Evolutionary conservation across 345 rosid species (phyloP).

Genomic region (Gossypium rotundifolium): DNA sequence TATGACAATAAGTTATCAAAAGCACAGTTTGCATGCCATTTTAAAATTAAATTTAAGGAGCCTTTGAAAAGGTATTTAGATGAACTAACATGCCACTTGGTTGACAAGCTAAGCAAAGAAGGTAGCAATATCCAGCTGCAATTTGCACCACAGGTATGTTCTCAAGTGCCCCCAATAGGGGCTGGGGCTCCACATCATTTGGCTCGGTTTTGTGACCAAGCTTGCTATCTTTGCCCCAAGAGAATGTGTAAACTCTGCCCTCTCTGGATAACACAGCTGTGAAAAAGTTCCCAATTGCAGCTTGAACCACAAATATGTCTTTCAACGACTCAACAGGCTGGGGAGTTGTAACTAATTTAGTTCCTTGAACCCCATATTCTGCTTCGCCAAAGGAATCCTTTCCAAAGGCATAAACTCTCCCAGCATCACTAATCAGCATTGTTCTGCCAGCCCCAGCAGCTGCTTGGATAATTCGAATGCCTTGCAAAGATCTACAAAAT

Average conservation of each 20-base stretch:
- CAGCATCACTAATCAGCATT: slow-evolving; percentile 89
- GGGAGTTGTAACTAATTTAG: slow-evolving; percentile 59
- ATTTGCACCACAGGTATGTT: slow-evolving; percentile 83
- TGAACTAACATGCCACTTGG: slow-evolving; percentile 89
- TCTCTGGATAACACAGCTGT: slow-evolving; percentile 90
- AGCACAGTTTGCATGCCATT: background rate
- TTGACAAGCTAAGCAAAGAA: slow-evolving; percentile 87
- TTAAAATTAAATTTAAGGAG: background rate
- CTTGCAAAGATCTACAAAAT: slow-evolving; percentile 83
- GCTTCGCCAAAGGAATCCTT: slow-evolving; percentile 77
- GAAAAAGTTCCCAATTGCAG: slow-evolving; percentile 82
- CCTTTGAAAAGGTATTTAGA: background rate
- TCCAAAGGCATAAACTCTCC: slow-evolving; percentile 77
- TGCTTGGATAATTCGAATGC: slow-evolving; percentile 90
- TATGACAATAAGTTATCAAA: background rate
- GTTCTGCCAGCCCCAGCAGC: slow-evolving; percentile 84
- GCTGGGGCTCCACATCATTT: slow-evolving; percentile 66
- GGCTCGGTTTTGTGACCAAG: slow-evolving; percentile 81
- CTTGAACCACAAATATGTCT: slow-evolving; percentile 84
- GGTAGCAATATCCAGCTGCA: slow-evolving; percentile 92
- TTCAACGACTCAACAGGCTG: slow-evolving; percentile 73
- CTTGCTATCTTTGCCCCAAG: slow-evolving; percentile 77
- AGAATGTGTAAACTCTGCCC: slow-evolving; percentile 89
- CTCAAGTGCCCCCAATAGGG: slow-evolving; percentile 83
- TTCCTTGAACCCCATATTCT: slow-evolving; percentile 54